phyloP scores from a whole-genome alignment of 2,329 filamentous ascomycete species.

The Cryoendolithus antarcticus region DNA sequence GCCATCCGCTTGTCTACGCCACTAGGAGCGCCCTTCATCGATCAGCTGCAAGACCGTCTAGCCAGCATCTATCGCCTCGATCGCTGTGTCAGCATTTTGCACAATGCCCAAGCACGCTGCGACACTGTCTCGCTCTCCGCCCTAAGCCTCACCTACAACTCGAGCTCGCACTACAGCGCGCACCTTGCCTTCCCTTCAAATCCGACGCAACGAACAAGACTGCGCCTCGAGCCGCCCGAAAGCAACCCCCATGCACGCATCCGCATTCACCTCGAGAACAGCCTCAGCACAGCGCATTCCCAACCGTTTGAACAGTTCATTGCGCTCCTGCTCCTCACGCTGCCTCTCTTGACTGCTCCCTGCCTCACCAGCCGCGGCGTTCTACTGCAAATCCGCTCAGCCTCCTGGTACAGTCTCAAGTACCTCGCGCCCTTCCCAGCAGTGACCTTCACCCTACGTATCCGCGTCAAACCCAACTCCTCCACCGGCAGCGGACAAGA shows the following conservation, averaged over 20 bases:
- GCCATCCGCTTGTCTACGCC: constrained; percentile 46
- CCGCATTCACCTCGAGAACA: constrained; percentile 15
- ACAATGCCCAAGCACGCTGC: constrained; percentile 44
- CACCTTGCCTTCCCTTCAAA: constrained; percentile 10
- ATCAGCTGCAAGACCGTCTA: constrained; percentile 47
- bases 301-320: constrained; percentile 45
- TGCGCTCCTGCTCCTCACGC: constrained; percentile 46
- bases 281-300: constrained; percentile 40
- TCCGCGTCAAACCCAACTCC: constrained; percentile 13
- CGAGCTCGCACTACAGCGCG: constrained; percentile 10
- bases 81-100: constrained; percentile 54
- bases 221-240: constrained; percentile 43
- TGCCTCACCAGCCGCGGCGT: constrained; percentile 6
- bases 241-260: constrained; percentile 20
- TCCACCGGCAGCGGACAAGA: constrained; percentile 13
- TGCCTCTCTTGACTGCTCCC: constrained; percentile 43
- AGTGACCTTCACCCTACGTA: constrained; percentile 25
- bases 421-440: constrained; percentile 28
- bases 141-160: constrained; percentile 57
- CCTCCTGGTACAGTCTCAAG: constrained; percentile 26
- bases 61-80: constrained; percentile 59
- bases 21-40: constrained; percentile 48
- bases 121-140: constrained; percentile 49
- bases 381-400: constrained; percentile 22
- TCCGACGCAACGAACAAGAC: constrained; percentile 38